phyloP scores from a whole-genome alignment of 2,329 filamentous ascomycete species.

The Ilyonectria robusta region DNA sequence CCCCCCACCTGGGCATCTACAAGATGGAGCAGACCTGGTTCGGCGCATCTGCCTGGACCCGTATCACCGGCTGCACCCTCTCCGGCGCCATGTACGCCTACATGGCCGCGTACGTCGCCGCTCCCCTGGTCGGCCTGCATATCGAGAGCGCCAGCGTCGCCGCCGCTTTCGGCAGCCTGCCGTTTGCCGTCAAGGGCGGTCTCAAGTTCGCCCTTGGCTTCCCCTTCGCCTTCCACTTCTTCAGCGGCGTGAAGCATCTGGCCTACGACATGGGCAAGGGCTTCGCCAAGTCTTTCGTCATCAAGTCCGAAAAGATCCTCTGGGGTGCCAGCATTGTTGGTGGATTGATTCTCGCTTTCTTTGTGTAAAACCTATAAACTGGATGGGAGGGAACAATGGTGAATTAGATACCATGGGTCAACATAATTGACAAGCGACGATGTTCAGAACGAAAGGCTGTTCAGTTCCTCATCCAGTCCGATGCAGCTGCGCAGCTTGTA shows the following conservation, averaged over 20 bases:
- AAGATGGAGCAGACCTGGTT: slow-evolving; percentile 89
- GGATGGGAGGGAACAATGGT: slow-evolving; percentile 3
- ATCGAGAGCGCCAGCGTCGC: slow-evolving; percentile 72
- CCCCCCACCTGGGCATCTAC: slow-evolving; percentile 91
- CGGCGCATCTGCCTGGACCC: slow-evolving; percentile 79
- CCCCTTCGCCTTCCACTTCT: slow-evolving; percentile 71
- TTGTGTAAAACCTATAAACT: slow-evolving; percentile 56
- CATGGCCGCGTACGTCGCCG: slow-evolving; percentile 83
- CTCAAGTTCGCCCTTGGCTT: slow-evolving; percentile 70
- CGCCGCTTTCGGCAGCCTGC: slow-evolving; percentile 71
- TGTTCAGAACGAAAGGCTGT: too few species aligned
- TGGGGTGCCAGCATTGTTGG: slow-evolving; percentile 63
- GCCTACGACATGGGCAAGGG: slow-evolving; percentile 67
- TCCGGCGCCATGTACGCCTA: slow-evolving; percentile 85
- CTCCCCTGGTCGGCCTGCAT: slow-evolving; percentile 79
- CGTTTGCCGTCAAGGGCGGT: slow-evolving; percentile 70
- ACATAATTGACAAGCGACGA: too few species aligned
- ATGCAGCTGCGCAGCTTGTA: too few species aligned
- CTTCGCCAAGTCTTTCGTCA: slow-evolving; percentile 64
- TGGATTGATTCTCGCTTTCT: slow-evolving; percentile 62
- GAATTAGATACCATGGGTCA: neutral
- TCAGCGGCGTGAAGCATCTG: slow-evolving; percentile 70
- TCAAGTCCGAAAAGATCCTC: slow-evolving; percentile 62
- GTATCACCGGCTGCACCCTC: slow-evolving; percentile 84
- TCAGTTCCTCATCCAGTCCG: too few species aligned